Conservation (phyloP, 2,329 filamentous ascomycete species). For the Talaromyces rugulosus region DNA sequence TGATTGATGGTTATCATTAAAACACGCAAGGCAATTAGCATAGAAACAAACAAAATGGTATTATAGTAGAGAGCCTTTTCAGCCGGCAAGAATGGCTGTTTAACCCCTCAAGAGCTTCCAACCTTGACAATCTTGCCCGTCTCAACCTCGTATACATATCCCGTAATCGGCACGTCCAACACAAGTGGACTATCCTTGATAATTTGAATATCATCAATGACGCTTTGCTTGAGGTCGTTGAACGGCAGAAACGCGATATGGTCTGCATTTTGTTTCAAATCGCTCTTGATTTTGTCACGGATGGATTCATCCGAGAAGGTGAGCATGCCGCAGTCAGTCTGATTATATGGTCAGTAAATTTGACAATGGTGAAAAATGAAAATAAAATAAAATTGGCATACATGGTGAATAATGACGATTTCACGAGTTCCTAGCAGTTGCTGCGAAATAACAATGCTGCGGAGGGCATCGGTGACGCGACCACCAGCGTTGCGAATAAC, state of each 20-base stretch:
- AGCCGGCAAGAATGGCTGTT: not conserved
- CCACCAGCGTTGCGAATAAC: constrained; percentile 72
- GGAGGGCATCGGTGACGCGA: constrained; percentile 63
- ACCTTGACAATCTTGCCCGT: constrained; percentile 58
- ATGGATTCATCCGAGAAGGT: constrained; percentile 52
- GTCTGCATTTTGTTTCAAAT: constrained; percentile 43
- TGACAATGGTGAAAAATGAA: no score
- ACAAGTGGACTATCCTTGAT: constrained; percentile 58
- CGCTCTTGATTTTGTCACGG: constrained; percentile 54
- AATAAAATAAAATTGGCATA: constrained; percentile 12
- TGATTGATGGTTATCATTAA: not conserved
- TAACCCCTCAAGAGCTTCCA: not conserved
- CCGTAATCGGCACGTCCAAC: constrained; percentile 58
- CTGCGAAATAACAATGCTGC: constrained; percentile 72
- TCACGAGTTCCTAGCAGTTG: constrained; percentile 73
- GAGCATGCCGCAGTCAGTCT: constrained; percentile 67
- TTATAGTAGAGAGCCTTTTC: not conserved
- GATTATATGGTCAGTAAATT: constrained; percentile 53
- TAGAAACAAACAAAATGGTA: not conserved
- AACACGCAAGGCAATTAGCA: not conserved
- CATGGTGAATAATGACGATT: constrained; percentile 58
- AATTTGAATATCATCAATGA: constrained; percentile 62
- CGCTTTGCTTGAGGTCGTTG: constrained; percentile 58
- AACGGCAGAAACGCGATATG: constrained; percentile 64
- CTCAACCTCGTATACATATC: constrained; percentile 73